Evolutionary conservation across 257 asterid genomes (phyloP).

Genomic region (Mentha longifolia): DNA sequence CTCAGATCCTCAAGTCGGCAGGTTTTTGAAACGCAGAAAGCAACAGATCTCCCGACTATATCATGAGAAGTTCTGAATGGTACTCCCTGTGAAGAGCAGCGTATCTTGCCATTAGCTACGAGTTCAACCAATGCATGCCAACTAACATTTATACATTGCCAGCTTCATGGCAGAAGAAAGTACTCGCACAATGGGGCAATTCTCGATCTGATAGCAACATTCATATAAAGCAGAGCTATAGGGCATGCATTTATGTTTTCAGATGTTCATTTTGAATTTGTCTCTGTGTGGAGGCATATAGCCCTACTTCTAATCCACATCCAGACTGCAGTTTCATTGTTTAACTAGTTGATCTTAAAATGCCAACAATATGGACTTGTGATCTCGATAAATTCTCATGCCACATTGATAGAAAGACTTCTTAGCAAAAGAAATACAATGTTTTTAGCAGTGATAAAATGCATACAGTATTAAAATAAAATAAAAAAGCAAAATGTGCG

Average conservation of each 20-base stretch:
- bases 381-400: not conserved
- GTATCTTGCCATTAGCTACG: slow-evolving; percentile 19
- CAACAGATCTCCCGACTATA: slow-evolving; percentile 87
- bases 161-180: not conserved
- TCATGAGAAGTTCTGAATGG: slow-evolving; percentile 97
- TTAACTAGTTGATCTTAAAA: not conserved
- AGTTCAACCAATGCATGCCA: not conserved
- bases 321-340: not conserved
- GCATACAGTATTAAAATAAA: not conserved
- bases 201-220: not conserved
- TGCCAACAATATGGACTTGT: slow-evolving; percentile 17
- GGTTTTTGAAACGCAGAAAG: slow-evolving; percentile 66
- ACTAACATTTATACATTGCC: not conserved
- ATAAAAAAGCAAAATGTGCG: not conserved
- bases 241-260: not conserved
- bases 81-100: slow-evolving; percentile 59
- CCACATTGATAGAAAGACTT: slow-evolving; percentile 9
- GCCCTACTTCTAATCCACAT: not conserved
- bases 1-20: slow-evolving; percentile 71
- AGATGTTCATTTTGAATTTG: not conserved
- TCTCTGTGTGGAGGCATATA: not conserved
- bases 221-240: not conserved
- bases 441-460: slow-evolving; percentile 1
- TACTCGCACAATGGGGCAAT: not conserved
- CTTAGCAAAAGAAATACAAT: not conserved